phyloP scores from a whole-genome alignment of 768 basidiomycete species.

The Cyathus striatus region DNA sequence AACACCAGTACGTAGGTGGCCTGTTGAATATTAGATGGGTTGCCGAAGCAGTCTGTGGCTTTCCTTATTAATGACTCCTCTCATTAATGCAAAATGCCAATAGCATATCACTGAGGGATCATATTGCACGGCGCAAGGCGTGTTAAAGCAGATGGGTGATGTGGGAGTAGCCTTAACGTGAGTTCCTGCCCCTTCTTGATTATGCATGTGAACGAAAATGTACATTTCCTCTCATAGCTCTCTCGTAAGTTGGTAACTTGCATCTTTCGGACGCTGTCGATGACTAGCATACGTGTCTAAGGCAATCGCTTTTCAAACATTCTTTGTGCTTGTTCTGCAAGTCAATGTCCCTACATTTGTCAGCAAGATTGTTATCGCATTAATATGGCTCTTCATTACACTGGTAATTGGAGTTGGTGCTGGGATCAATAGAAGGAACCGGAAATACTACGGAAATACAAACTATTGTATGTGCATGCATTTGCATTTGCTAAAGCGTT shows the following conservation, averaged over 20 bases:
- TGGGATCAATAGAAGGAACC: constrained; percentile 23
- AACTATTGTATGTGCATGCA: constrained; percentile 27
- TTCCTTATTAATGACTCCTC: background rate
- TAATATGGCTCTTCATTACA: constrained; percentile 34
- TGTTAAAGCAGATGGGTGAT: constrained; percentile 42
- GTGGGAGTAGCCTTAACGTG: constrained; percentile 38
- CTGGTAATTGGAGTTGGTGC: constrained; percentile 34
- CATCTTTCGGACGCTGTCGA: background rate
- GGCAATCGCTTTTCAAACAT: constrained; percentile 47
- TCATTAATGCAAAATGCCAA: background rate
- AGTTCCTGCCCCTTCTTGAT: constrained; percentile 14
- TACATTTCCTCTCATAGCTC: background rate
- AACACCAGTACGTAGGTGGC: constrained; percentile 20
- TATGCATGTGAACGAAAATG: background rate
- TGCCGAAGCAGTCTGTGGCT: constrained; percentile 19
- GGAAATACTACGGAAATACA: constrained; percentile 35
- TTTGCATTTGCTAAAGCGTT: background rate
- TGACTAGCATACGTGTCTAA: constrained; percentile 4
- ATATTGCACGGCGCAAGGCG: constrained; percentile 41
- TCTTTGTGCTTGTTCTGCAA: constrained; percentile 41
- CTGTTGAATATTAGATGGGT: constrained; percentile 43
- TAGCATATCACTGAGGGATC: constrained; percentile 26
- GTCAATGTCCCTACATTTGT: constrained; percentile 22
- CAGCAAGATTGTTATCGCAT: constrained; percentile 24
- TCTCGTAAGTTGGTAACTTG: constrained; percentile 10